A percentile compares a stretch with the other conserved stretches of the same genome.
These are phyloP conservation scores for Solioccasus polychromus DNA, from an alignment of 768 basidiomycete species.

Conservation along the genomic window DNA sequence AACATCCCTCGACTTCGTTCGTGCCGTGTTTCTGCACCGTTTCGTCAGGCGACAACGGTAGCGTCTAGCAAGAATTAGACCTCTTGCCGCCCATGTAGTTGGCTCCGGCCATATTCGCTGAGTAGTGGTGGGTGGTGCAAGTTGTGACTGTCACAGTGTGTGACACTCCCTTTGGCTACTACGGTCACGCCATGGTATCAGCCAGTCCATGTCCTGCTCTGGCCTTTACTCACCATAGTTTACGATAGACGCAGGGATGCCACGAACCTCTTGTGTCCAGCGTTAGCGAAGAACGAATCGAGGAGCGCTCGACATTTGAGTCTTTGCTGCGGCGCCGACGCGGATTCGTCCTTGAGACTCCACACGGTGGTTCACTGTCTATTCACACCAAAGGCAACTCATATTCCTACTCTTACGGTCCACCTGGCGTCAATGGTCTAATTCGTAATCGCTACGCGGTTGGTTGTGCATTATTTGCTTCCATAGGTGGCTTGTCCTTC, in stretches of 20 bases:
- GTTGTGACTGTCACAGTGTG: too few relatives aligned
- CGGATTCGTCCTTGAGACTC: constrained; percentile 20
- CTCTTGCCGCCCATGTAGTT: constrained; percentile 79
- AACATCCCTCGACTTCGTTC: constrained; percentile 55
- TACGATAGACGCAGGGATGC: constrained; percentile 4
- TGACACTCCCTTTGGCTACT: too few relatives aligned
- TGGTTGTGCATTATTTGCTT: constrained; percentile 70
- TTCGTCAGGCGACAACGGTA: background rate
- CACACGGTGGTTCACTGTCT: constrained; percentile 26
- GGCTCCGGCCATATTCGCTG: constrained; percentile 64
- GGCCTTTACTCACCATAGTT: background rate
- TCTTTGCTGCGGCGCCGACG: constrained; percentile 17
- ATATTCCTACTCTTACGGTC: constrained; percentile 74
- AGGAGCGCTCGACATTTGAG: constrained; percentile 12
- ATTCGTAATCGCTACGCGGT: constrained; percentile 62
- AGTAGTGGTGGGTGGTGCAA: too few relatives aligned
- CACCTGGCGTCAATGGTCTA: constrained; percentile 63
- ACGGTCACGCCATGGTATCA: constrained; percentile 22
- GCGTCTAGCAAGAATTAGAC: constrained; percentile 29
- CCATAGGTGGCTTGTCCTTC: constrained; percentile 74
- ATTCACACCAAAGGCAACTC: constrained; percentile 22
- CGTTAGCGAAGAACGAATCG: constrained; percentile 8
- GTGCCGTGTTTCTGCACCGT: constrained; percentile 52
- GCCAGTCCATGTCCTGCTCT: background rate
- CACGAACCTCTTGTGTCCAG: constrained; percentile 18